Evolutionary conservation across 1,284 basidiomycete genomes (phyloP), one percentile per base, ranked within the genome.

Genomic region (Tilletia indica): DNA sequence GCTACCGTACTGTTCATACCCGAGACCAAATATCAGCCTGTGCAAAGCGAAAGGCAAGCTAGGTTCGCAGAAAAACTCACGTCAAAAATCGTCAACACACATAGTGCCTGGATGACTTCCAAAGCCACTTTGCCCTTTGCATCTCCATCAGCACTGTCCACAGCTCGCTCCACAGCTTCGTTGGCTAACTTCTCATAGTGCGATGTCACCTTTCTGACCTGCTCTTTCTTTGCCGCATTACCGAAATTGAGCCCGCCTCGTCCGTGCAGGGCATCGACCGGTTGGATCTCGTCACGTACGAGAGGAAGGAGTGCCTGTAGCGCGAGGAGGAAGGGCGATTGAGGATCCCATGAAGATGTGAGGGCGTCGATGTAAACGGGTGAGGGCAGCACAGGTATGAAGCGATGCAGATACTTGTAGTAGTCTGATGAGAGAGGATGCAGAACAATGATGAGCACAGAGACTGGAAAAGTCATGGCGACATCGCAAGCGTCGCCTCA

Each of bases 321-420:
- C 21, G 80, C 72, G 12, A 78, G 74, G 39, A 81, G 73, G 68
- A 81, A 77, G 42, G 78, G 71, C 34, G 77, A 79, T n/a, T 77
- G 73, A 21, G 77, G 71, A 6, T 71, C 58, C 70, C 76, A 76
- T 66, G 66, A 71, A 38, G 64, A 68, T 64, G 74, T 66, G n/a
- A 80, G 63, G 34, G 71, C 67, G 42, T 78, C 74, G 56, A 80
- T 64, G 51, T 79, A 73, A 67, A 69, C 71, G 54, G 80, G 77
- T 3, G 76, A 72, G 0, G 75, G 77, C 34, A 80, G 63, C 16
- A 81, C 74, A 0, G 80, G 79, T 19, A 81, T 77, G 75, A 81
- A 81, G 63, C 80, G 77, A 68, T 81, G 80, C 21, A 81, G 73
- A 61, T 77, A 76, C 71, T 75, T 77, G 71, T 80, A 81, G 73